A percentile compares a stretch with the other conserved stretches of the same genome.
These are phyloP conservation scores for Floccularia luteovirens DNA, from an alignment of 768 basidiomycete species.

Conservation along the genomic window DNA sequence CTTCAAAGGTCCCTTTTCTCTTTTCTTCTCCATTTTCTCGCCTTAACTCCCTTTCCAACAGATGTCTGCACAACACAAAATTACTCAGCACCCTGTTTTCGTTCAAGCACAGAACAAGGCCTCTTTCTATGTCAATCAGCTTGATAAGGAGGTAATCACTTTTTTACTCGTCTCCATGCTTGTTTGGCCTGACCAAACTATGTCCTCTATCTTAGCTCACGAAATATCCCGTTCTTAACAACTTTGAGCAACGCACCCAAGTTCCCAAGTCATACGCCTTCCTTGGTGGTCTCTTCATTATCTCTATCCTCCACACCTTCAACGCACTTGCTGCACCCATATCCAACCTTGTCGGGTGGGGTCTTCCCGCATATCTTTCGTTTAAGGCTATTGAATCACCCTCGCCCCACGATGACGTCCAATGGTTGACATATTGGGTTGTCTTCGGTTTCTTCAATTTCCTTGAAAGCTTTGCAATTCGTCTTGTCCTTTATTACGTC, in stretches of 20 bases:
- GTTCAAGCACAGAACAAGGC: conserved; percentile 81
- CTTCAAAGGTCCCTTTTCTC: conserved; percentile 13
- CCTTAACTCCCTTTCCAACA: conserved; percentile 17
- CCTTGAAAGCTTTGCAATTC: conserved; percentile 78
- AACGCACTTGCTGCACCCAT: conserved; percentile 89
- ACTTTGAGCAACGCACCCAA: conserved; percentile 84
- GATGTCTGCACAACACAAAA: conserved; percentile 77
- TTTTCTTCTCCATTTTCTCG: conserved; percentile 14
- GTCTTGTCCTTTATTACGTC: conserved; percentile 82
- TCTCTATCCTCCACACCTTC: conserved; percentile 72
- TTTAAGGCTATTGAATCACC: conserved; percentile 90
- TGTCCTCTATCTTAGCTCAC: conserved; percentile 49
- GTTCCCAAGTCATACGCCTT: conserved; percentile 91
- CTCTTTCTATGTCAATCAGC: conserved; percentile 74
- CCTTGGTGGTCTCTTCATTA: conserved; percentile 59
- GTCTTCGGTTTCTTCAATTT: conserved; percentile 94
- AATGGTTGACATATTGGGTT: conserved; percentile 98
- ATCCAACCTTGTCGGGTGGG: conserved; percentile 94
- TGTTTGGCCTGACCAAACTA: conserved; percentile 6
- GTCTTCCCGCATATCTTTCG: conserved; percentile 89
- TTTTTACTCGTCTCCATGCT: conserved; percentile 2
- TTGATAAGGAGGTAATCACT: conserved; percentile 88
- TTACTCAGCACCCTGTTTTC: conserved; percentile 85
- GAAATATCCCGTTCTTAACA: conserved; percentile 82
- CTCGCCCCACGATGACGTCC: conserved; percentile 76